Evolutionary conservation across 805 yeast genomes (phyloP).

Genomic region (Ogataea thermomethanolica): DNA sequence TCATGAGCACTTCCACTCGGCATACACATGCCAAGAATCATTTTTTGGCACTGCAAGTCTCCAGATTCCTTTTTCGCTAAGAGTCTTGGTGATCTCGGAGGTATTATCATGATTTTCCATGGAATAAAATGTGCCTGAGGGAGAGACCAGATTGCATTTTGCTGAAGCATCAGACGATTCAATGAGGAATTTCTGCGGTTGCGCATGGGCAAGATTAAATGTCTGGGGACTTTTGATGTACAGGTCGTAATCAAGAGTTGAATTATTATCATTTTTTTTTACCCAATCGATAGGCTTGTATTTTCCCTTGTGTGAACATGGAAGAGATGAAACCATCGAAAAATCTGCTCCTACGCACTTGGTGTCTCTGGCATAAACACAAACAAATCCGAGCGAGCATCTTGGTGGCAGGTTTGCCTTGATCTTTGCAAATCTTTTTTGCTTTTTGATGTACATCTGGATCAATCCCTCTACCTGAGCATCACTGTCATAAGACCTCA

Average conservation of each 20-base stretch:
- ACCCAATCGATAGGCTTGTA: conserved; percentile 59
- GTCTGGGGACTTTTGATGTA: conserved; percentile 86
- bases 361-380: conserved; percentile 51
- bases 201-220: conserved; percentile 50
- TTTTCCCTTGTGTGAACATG: conserved; percentile 68
- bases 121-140: conserved; percentile 73
- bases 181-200: conserved; percentile 62
- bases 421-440: conserved; percentile 63
- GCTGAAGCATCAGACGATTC: conserved; percentile 51
- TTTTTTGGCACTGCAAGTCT: conserved; percentile 78
- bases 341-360: conserved; percentile 49
- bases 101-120: conserved; percentile 44
- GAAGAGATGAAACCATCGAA: conserved; percentile 70
- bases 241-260: conserved; percentile 61
- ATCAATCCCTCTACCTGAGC: conserved; percentile 57
- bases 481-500: conserved; percentile 39
- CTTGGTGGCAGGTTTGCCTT: conserved; percentile 77
- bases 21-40: conserved; percentile 82
- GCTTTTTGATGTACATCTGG: conserved; percentile 73
- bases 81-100: conserved; percentile 57
- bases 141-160: conserved; percentile 65
- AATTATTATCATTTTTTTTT: conserved; percentile 66
- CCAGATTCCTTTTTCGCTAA: conserved; percentile 78
- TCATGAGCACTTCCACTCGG: conserved; percentile 64
- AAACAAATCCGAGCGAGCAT: conserved; percentile 66